Conservation (phyloP, 208 protist species). For the Acanthamoeba castellanii region DNA sequence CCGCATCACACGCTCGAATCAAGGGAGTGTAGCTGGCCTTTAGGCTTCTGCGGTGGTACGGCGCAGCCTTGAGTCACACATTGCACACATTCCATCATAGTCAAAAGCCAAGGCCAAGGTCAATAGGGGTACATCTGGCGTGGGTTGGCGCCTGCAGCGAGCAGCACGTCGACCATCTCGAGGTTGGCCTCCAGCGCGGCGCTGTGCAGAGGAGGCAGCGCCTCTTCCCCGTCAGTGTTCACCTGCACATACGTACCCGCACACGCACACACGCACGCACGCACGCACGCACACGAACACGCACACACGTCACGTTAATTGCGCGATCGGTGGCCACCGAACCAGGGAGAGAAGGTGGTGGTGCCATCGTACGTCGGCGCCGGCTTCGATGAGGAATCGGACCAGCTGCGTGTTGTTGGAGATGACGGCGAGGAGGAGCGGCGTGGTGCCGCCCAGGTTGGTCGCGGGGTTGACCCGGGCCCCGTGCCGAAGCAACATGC, state of each 20-base stretch:
- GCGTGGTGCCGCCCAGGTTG: background rate
- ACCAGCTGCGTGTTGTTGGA: background rate
- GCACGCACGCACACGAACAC: no score
- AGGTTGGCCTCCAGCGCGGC: conserved; percentile 17
- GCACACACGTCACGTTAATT: background rate
- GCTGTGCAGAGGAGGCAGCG: background rate
- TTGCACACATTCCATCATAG: no score
- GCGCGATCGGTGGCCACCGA: background rate
- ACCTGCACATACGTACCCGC: background rate
- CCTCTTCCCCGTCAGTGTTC: background rate
- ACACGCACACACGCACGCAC: no score
- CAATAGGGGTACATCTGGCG: background rate
- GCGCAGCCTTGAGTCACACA: no score
- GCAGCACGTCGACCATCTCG: background rate
- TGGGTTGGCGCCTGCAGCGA: background rate
- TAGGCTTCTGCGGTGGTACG: background rate
- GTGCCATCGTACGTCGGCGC: background rate
- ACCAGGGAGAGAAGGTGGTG: background rate
- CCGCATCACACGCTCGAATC: background rate
- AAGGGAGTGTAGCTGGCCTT: background rate
- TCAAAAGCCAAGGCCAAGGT: background rate
- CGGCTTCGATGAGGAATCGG: background rate
- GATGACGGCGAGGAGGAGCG: conserved; percentile 21
- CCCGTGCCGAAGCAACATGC: background rate
- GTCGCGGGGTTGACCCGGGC: background rate